Evolutionary conservation across 148 eudicot species (phyloP).

Genomic region (Spergularia bocconei): DNA sequence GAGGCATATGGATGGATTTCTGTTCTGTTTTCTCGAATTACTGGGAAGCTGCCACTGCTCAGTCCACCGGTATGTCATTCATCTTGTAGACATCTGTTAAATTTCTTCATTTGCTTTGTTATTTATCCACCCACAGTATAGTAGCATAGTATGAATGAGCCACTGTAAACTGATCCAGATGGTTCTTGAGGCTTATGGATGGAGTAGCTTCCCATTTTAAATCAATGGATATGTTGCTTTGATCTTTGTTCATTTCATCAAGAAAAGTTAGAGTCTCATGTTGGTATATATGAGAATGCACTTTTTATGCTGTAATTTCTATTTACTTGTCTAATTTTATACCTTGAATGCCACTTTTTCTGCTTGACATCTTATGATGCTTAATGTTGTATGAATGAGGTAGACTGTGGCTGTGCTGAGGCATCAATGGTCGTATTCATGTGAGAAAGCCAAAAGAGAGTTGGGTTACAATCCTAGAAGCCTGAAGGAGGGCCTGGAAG

Average conservation of each 20-base stretch:
- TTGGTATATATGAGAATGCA: neutral
- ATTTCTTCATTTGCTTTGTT: neutral
- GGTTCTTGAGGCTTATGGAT: too few species aligned
- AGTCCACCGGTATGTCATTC: constrained; percentile 78
- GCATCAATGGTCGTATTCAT: constrained; percentile 85
- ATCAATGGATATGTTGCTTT: neutral
- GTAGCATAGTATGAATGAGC: neutral
- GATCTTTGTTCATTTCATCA: neutral
- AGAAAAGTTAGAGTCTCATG: too few species aligned
- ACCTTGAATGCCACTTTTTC: neutral
- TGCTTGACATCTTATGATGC: neutral
- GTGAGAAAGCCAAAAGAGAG: constrained; percentile 72
- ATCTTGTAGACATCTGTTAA: neutral
- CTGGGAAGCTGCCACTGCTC: constrained; percentile 75
- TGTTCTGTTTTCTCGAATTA: constrained; percentile 52
- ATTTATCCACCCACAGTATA: too few species aligned
- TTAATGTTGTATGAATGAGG: neutral
- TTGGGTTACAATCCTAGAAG: constrained; percentile 77
- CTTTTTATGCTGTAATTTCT: neutral
- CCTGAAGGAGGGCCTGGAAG: constrained; percentile 73
- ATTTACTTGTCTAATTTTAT: neutral
- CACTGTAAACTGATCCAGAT: neutral
- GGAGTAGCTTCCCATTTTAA: neutral
- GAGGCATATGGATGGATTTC: constrained; percentile 74
- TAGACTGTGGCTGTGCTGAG: constrained; percentile 61